Conservation (phyloP, 257 asterid species). For the Nicotiana attenuata region DNA sequence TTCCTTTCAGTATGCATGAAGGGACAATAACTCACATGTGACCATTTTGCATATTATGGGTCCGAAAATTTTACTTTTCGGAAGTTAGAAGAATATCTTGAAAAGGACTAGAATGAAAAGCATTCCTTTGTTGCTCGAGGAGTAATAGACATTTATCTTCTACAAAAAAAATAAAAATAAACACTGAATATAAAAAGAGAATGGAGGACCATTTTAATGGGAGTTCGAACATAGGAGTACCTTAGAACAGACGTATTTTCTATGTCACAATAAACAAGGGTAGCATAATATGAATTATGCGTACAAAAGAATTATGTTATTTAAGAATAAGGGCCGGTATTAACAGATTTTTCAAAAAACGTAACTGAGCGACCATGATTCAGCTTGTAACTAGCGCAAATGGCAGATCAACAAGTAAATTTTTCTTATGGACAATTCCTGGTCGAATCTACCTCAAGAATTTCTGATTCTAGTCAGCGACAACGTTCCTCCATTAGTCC, state of each 20-base stretch:
- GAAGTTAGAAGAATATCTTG: background rate
- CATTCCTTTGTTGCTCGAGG: background rate
- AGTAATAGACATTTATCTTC: background rate
- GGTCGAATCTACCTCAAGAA: background rate
- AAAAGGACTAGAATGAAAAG: background rate
- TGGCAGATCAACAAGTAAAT: background rate
- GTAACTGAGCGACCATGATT: background rate
- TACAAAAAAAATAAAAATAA: background rate
- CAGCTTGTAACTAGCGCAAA: background rate
- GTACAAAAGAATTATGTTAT: background rate
- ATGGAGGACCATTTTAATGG: background rate
- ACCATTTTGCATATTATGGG: no score
- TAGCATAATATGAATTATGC: background rate
- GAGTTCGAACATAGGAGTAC: background rate
- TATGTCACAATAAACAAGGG: background rate
- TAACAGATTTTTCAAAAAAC: background rate
- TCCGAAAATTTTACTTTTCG: background rate
- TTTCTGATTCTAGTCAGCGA: constrained; percentile 13
- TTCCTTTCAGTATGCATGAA: no score
- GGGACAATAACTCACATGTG: no score
- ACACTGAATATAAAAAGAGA: background rate
- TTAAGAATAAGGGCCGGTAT: background rate
- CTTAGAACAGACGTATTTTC: background rate
- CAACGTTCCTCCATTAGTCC: constrained; percentile 21
- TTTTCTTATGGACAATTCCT: background rate